Evolutionary conservation across 306 rosid species (phyloP).

Genomic region (Vicia sativa): DNA sequence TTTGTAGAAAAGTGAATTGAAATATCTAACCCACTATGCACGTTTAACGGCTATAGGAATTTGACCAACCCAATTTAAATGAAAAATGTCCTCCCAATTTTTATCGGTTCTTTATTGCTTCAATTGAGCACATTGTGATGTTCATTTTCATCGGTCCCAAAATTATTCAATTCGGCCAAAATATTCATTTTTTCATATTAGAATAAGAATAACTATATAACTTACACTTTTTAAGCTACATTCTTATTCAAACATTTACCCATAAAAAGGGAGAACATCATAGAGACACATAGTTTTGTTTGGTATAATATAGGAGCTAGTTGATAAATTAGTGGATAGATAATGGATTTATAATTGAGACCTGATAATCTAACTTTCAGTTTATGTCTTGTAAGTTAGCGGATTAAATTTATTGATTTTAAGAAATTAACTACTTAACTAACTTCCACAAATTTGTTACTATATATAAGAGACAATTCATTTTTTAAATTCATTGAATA

Average conservation of each 20-base stretch:
- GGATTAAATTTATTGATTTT: too few relatives aligned
- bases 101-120: neutral
- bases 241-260: constrained; percentile 6
- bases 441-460: too few relatives aligned
- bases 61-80: neutral
- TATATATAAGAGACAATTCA: too few relatives aligned
- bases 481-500: too few relatives aligned
- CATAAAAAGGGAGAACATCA: constrained; percentile 10
- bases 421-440: too few relatives aligned
- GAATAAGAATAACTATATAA: neutral
- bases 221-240: neutral
- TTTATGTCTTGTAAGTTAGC: too few relatives aligned
- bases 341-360: too few relatives aligned
- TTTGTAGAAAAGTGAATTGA: neutral
- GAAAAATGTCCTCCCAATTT: neutral
- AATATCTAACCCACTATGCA: constrained; percentile 14
- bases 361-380: too few relatives aligned
- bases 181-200: neutral
- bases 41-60: constrained; percentile 1
- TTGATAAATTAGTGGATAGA: too few relatives aligned
- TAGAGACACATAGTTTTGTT: neutral
- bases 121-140: neutral
- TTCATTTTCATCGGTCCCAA: constrained; percentile 19
- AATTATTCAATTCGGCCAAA: neutral
- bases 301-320: too few relatives aligned